These are phyloP conservation scores for Lenzites betulinus DNA, from an alignment of 768 basidiomycete genomes.

Conservation along the genomic window DNA sequence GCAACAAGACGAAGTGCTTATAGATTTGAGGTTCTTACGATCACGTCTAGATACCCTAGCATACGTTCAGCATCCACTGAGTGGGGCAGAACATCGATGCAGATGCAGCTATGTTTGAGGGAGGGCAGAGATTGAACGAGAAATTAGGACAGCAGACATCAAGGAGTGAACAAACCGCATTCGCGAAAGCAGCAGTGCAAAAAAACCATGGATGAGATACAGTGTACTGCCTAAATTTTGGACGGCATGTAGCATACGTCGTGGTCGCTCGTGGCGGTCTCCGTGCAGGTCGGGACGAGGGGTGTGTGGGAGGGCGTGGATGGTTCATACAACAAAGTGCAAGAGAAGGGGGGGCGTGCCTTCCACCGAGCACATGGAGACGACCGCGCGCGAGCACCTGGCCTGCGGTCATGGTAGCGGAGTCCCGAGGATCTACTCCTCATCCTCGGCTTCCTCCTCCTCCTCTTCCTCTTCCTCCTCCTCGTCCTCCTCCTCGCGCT, in stretches of 20 bases:
- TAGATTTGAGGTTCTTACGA: no score
- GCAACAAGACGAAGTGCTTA: no score
- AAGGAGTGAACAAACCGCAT: not conserved
- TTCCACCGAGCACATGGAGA: conserved; percentile 8
- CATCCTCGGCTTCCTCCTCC: conserved; percentile 53
- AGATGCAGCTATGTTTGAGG: no score
- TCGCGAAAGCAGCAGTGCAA: conserved; percentile 2
- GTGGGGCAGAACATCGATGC: no score
- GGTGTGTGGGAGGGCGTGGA: conserved; percentile 1
- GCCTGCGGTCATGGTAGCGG: not conserved
- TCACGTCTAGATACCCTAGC: no score
- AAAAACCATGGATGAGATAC: conserved; percentile 21
- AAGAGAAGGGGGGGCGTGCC: not conserved
- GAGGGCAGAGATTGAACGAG: no score
- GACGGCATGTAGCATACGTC: conserved; percentile 27
- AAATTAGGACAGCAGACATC: no score
- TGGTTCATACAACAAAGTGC: conserved; percentile 18
- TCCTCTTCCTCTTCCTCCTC: conserved; percentile 75
- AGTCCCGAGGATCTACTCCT: conserved; percentile 20
- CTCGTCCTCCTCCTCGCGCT: conserved; percentile 72
- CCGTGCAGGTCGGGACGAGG: conserved; percentile 2
- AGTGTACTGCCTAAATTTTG: conserved; percentile 25
- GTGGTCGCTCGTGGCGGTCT: conserved; percentile 17
- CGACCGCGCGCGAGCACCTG: conserved; percentile 12
- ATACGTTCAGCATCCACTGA: no score